Base-by-base conservation (phyloP, 495 filamentous ascomycete species). In the Aspergillus homomorphus region DNA sequence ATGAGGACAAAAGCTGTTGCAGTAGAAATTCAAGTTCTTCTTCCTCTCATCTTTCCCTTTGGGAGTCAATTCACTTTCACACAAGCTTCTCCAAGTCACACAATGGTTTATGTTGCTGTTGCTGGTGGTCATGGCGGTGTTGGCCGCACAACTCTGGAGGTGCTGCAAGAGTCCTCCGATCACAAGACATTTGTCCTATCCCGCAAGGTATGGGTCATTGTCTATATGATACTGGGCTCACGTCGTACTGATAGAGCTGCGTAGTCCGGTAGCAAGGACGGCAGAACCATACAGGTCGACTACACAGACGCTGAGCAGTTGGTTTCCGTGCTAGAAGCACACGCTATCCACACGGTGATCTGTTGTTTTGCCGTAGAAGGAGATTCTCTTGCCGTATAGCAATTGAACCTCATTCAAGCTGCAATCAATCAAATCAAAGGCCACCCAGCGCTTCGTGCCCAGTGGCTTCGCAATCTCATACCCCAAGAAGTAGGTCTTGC, bases 271-370 rank as follows among this genome's bases (percentile, higher is more conserved):
- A 9, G 44, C 24, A 8, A 43, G 57, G 20, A 58, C 65, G 54
- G 24, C 33, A 55, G 28, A 50, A 23, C 71, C 30, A 24, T 77
- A 22, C 51, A 55, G 4, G 65, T 72, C n/a, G 65, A 75, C 66
- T 80, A 81, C 57, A 24, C 15, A 22, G 56, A 72, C 53, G 58
- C 76, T 26, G 60, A 57, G 12, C 28, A 42, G 12, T 26, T 78
- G 7, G 63, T 58, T 26, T 61, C 66, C 26, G 50, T 62, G 3
- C 72, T 81, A 9, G 73, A 77, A 54, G 58, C 61, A 41, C 64
- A 75, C 58, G 68, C 76, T 12, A 64, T 81, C 48, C 64, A 81
- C 54, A 75, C 73, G 0, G 64, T 80, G 3, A 72, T 81, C 58
- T 81, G 72, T n/a, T 54, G 62, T 33, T 62, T 81, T n/a, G 43